Percentiles rank a stretch among this genome's conserved stretches.
Evolutionary conservation across 2,329 filamentous ascomycete species (phyloP).

Genomic region (Byssochlamys sp.): DNA sequence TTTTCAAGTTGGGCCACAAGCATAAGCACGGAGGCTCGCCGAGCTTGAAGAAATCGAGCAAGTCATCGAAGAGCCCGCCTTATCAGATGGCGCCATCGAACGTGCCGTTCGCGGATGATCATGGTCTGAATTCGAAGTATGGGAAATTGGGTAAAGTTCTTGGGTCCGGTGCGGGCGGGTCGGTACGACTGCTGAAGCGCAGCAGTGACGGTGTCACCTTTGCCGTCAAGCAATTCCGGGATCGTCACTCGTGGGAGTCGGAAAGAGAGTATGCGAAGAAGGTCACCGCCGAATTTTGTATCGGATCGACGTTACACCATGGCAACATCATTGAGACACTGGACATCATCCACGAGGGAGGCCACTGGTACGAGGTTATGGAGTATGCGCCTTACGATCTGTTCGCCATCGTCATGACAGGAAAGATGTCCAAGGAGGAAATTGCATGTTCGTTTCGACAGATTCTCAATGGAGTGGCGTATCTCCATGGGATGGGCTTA

Average conservation of each 20-base stretch:
- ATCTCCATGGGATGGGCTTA: conserved; percentile 86
- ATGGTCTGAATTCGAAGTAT: conserved; percentile 81
- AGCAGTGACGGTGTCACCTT: conserved; percentile 88
- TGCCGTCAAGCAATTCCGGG: conserved; percentile 92
- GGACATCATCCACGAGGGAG: conserved; percentile 89
- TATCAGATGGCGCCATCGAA: conserved; percentile 42
- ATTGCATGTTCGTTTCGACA: conserved; percentile 85
- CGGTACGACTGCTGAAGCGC: conserved; percentile 85
- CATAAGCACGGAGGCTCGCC: conserved; percentile 58
- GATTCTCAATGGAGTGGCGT: conserved; percentile 87
- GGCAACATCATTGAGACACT: conserved; percentile 97
- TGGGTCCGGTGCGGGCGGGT: conserved; percentile 87
- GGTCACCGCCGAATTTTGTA: conserved; percentile 94
- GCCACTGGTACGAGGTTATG: conserved; percentile 97
- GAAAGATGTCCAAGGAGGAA: conserved; percentile 88
- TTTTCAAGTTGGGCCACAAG: conserved; percentile 64
- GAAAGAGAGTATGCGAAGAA: conserved; percentile 97
- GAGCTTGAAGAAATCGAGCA: conserved; percentile 46
- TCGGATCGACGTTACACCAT: conserved; percentile 91
- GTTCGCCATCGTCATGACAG: conserved; percentile 98
- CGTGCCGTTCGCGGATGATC: conserved; percentile 87
- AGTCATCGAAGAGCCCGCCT: conserved; percentile 44
- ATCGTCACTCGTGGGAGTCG: conserved; percentile 83
- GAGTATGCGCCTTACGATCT: conserved; percentile 93
- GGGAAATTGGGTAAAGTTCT: conserved; percentile 91